A percentile compares a stretch with the other conserved stretches of the same genome.
phyloP scores from a whole-genome alignment of 495 filamentous ascomycete species.

The Friedmanniomyces endolithicus region DNA sequence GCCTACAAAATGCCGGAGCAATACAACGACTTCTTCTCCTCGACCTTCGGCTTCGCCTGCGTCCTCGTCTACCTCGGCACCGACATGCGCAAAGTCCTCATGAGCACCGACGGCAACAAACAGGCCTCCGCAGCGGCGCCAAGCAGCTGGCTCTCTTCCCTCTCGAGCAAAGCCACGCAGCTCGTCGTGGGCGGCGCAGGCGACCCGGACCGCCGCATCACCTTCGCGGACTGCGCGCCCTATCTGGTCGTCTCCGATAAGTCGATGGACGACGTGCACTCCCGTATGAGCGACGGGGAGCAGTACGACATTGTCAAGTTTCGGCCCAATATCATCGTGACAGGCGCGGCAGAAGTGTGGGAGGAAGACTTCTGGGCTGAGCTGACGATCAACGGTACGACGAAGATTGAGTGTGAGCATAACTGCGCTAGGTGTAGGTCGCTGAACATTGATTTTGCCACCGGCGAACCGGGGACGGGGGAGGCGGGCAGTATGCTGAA shows the following conservation, averaged over 20 bases:
- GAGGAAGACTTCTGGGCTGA: slow-evolving; percentile 86
- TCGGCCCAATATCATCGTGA: slow-evolving; percentile 71
- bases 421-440: slow-evolving; percentile 74
- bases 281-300: slow-evolving; percentile 42
- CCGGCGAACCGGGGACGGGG: slow-evolving; percentile 51
- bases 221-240: slow-evolving; percentile 72
- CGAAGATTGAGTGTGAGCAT: slow-evolving; percentile 49
- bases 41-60: slow-evolving; percentile 53
- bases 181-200: slow-evolving; percentile 8
- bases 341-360: slow-evolving; percentile 45
- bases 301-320: slow-evolving; percentile 69
- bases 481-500: slow-evolving; percentile 60
- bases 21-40: slow-evolving; percentile 64
- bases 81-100: slow-evolving; percentile 51
- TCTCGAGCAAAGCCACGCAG: slow-evolving; percentile 32
- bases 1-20: slow-evolving; percentile 54
- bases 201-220: slow-evolving; percentile 36
- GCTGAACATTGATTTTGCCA: slow-evolving; percentile 73
- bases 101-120: slow-evolving; percentile 31
- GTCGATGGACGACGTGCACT: slow-evolving; percentile 54
- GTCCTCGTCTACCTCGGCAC: slow-evolving; percentile 58
- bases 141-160: slow-evolving; percentile 35
- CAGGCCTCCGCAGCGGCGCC: slow-evolving; percentile 21
- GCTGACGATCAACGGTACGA: slow-evolving; percentile 33
- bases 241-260: slow-evolving; percentile 59